phyloP scores from a whole-genome alignment of 371 early-diverging fungal species.

The Circinella umbellata region DNA sequence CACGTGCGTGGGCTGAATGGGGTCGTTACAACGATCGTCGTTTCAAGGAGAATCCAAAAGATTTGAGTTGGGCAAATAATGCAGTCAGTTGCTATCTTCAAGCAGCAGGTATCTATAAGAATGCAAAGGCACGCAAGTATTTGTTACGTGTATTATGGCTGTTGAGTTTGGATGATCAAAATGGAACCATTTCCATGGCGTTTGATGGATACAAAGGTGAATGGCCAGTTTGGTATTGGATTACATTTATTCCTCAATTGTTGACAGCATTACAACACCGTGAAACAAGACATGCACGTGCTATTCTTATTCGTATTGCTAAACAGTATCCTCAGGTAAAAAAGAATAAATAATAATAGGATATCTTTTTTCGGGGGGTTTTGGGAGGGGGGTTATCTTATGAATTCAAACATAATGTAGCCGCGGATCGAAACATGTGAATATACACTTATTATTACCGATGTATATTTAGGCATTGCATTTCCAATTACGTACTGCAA shows the following conservation, averaged over 20 bases:
- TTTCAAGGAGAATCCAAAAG: conserved; percentile 83
- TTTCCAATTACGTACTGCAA: conserved; percentile 91
- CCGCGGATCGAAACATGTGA: no score
- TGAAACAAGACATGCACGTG: conserved; percentile 81
- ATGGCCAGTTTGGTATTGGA: conserved; percentile 96
- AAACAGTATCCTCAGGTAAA: conserved; percentile 92
- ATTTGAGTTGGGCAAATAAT: conserved; percentile 84
- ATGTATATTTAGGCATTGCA: conserved; percentile 73
- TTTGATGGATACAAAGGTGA: conserved; percentile 92
- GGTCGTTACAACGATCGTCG: conserved; percentile 93
- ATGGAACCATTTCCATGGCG: conserved; percentile 75
- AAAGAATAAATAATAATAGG: neutral
- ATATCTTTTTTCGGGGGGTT: no score
- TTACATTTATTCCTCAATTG: conserved; percentile 96
- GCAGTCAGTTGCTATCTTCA: conserved; percentile 98
- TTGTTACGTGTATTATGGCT: conserved; percentile 94
- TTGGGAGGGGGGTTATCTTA: no score
- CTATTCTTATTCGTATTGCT: conserved; percentile 90
- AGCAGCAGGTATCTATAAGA: conserved; percentile 90
- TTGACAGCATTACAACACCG: conserved; percentile 77
- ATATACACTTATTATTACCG: no score
- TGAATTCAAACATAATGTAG: no score
- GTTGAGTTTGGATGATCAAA: conserved; percentile 88
- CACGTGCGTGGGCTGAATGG: conserved; percentile 98
- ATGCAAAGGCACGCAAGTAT: conserved; percentile 86